These are phyloP conservation scores for Mortierella sp. DNA, from an alignment of 371 early-diverging fungal species.

Conservation along the genomic window DNA sequence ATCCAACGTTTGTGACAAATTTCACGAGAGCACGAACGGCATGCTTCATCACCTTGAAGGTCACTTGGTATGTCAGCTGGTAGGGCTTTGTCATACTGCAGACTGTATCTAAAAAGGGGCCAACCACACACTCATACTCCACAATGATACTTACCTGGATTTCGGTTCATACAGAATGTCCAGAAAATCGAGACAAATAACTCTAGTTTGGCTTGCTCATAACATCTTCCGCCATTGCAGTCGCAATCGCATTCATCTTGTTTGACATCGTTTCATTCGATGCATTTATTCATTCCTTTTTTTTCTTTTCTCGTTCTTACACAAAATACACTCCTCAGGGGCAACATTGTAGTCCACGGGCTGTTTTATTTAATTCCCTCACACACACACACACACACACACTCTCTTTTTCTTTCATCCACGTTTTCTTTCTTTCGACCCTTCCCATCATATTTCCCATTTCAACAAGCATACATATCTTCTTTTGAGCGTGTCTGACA, in stretches of 20 bases:
- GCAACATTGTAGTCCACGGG: not conserved
- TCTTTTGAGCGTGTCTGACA: no score
- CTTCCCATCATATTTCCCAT: no score
- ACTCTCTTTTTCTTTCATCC: not conserved
- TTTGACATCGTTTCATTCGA: conserved; percentile 4
- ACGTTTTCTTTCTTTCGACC: no score
- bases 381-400: not conserved
- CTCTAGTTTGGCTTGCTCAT: not conserved
- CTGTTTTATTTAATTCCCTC: not conserved
- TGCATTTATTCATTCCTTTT: conserved; percentile 3
- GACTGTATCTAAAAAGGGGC: not conserved
- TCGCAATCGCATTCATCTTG: not conserved
- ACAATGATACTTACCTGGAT: not conserved
- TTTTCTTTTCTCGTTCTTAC: not conserved
- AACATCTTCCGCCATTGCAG: not conserved
- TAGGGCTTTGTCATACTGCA: not conserved
- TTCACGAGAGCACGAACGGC: not conserved
- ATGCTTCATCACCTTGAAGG: not conserved
- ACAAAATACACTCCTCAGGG: not conserved
- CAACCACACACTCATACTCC: not conserved
- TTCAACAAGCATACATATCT: no score
- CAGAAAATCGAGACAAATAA: not conserved
- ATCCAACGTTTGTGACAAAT: not conserved
- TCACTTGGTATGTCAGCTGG: conserved; percentile 7
- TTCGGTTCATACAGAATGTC: not conserved